Conservation (phyloP, 2,329 filamentous ascomycete species). For the Penicillium hesseltinei region DNA sequence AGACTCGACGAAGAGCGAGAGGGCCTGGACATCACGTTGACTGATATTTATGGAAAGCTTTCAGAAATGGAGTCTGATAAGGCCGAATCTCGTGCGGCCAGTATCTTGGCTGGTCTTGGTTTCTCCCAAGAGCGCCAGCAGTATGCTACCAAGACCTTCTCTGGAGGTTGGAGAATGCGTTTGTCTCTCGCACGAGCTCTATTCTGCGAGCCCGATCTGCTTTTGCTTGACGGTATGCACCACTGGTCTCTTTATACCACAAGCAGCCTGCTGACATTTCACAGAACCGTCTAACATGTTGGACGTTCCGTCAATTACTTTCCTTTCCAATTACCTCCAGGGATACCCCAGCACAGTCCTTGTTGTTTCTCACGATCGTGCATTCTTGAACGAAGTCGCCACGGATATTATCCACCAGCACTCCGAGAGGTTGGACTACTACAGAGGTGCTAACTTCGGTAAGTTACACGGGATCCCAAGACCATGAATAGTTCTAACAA, state of each 20-base stretch:
- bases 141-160: conserved; percentile 94
- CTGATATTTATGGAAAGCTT: conserved; percentile 86
- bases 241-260: neutral
- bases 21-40: conserved; percentile 83
- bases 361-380: conserved; percentile 97
- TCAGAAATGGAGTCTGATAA: conserved; percentile 99
- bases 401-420: conserved; percentile 99
- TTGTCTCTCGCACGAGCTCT: conserved; percentile 89
- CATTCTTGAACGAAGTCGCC: conserved; percentile 98
- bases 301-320: conserved; percentile 99
- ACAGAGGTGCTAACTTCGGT: conserved; percentile 91
- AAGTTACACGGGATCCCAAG: conserved; percentile 20
- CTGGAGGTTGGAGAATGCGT: conserved; percentile 99
- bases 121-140: conserved; percentile 94
- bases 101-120: conserved; percentile 92
- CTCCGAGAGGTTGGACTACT: conserved; percentile 95
- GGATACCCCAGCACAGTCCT: conserved; percentile 90
- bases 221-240: conserved; percentile 72
- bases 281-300: conserved; percentile 98
- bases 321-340: conserved; percentile 93
- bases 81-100: conserved; percentile 90
- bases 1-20: conserved; percentile 84
- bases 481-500: conserved; percentile 18
- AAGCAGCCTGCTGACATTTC: conserved; percentile 19
- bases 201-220: conserved; percentile 94